Evolutionary conservation across 108 stramenopile species (phyloP), one percentile per base, ranked within the genome.

Genomic region (Schizochytrium sp.): DNA sequence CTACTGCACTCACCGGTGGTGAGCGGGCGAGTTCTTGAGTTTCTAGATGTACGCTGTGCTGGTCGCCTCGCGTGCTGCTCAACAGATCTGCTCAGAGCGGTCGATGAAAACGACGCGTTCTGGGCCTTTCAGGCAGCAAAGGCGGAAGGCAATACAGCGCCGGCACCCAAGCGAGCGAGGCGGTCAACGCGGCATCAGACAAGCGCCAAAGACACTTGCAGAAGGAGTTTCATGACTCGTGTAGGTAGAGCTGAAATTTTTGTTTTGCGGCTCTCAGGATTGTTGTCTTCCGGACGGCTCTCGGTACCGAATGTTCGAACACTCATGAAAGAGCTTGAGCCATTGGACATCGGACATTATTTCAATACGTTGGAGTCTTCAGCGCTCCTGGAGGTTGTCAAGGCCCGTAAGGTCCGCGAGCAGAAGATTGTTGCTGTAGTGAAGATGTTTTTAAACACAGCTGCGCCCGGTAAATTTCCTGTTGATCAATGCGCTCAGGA

Each of bases 41-140:
- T 38, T 44, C 12, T 69, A 8, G 64, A 69, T 44, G 64, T 15
- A 7, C 64, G 64, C 64, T 44, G 12, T 7, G 64, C 64, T 44
- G 64, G 12, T 38, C 64, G 64, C 0, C 12, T 69, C 28, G 64
- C 64, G 64, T 8, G 8, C 64, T 69, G 64, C 64, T 44, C 42
- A 38, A 7, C 12, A 38, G 64, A 7, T 7, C 64, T 69, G 19
- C 64, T 38, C 28, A 44, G 42, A 8, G 42, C 44, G 19, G 64
- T 69, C 42, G 64, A 69, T 44, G 64, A 8, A 38, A 44, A 69
- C 64, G 64, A 69, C 5, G 64, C 64, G 12, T 69, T 69, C 64
- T 69, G 64, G 64, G 59, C 17, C 59, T 17, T n/a, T n/a, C 19
- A 60, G 28, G 28, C 17, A 60, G 59, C 59, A 2, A 17, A n/a